Evolutionary conservation across 2,329 filamentous ascomycete genomes (phyloP).

Genomic region (Colletotrichum neosansevieriae): DNA sequence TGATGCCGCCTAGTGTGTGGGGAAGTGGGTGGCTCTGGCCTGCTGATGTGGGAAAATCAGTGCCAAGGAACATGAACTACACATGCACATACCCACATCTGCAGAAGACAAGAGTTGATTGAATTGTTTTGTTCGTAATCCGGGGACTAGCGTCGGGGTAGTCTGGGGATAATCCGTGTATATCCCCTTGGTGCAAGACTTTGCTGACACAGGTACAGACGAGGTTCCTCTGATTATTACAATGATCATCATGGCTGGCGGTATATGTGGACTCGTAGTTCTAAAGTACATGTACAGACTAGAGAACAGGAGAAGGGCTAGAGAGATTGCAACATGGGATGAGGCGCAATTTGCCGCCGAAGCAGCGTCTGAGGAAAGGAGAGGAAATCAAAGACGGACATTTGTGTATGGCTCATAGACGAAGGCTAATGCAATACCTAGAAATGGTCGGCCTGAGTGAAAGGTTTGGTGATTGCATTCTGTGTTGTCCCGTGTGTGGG

Average conservation of each 20-base stretch:
- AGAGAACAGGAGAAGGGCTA: conserved; percentile 37
- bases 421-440: too few species aligned
- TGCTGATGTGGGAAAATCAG: conserved; percentile 6
- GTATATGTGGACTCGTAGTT: conserved; percentile 38
- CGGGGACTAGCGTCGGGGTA: background rate
- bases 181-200: background rate
- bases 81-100: background rate
- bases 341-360: conserved; percentile 29
- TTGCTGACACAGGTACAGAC: conserved; percentile 13
- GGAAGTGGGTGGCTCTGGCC: conserved; percentile 3
- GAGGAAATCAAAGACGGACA: conserved; percentile 27
- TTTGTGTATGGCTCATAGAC: conserved; percentile 26
- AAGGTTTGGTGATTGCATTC: too few species aligned
- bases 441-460: too few species aligned
- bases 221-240: conserved; percentile 37
- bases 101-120: background rate
- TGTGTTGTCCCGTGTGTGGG: too few species aligned
- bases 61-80: background rate
- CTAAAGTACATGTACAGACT: conserved; percentile 39
- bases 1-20: conserved; percentile 9
- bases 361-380: conserved; percentile 17
- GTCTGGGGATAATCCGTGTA: background rate
- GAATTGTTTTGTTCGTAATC: too few species aligned
- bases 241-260: conserved; percentile 41
- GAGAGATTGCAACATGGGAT: conserved; percentile 38